Evolutionary conservation across 139 green algal genomes (phyloP).

Genomic region (Chlorella ohadii): DNA sequence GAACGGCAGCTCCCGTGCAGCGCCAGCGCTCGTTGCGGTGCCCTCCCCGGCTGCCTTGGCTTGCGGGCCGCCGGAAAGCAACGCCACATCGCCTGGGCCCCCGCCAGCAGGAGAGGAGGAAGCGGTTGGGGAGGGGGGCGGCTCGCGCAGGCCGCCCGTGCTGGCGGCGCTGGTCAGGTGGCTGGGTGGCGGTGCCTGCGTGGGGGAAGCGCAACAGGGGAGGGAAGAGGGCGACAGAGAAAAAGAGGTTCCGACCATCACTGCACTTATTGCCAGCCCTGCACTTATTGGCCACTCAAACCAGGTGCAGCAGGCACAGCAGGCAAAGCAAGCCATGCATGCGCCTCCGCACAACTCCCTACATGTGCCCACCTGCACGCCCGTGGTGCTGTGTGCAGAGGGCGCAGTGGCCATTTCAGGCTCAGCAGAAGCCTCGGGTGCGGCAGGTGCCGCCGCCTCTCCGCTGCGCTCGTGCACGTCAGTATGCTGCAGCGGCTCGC

Average conservation of each 20-base stretch:
- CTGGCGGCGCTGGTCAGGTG: not conserved
- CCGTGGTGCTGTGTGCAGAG: too few relatives aligned
- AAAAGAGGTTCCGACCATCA: too few relatives aligned
- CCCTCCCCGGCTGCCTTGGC: not conserved
- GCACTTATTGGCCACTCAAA: too few relatives aligned
- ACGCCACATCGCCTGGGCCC: not conserved
- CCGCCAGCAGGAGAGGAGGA: not conserved
- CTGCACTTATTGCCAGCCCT: too few relatives aligned
- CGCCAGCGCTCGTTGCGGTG: not conserved
- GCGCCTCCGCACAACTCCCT: too few relatives aligned
- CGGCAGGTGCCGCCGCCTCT: not conserved
- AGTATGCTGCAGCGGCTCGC: not conserved
- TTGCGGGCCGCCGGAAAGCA: not conserved
- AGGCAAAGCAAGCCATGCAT: too few relatives aligned
- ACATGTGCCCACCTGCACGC: too few relatives aligned
- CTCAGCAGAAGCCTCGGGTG: not conserved
- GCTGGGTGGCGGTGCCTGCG: too few relatives aligned
- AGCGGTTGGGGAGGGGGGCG: slow-evolving; percentile 10
- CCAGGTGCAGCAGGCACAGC: too few relatives aligned
- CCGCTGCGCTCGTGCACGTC: not conserved
- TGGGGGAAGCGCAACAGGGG: too few relatives aligned
- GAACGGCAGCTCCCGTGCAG: not conserved
- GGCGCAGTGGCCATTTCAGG: not conserved
- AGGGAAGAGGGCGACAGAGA: too few relatives aligned
- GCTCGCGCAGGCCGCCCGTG: slow-evolving; percentile 10